phyloP scores from a whole-genome alignment of 495 filamentous ascomycete genomes.

The Penicillium coprophilum region DNA sequence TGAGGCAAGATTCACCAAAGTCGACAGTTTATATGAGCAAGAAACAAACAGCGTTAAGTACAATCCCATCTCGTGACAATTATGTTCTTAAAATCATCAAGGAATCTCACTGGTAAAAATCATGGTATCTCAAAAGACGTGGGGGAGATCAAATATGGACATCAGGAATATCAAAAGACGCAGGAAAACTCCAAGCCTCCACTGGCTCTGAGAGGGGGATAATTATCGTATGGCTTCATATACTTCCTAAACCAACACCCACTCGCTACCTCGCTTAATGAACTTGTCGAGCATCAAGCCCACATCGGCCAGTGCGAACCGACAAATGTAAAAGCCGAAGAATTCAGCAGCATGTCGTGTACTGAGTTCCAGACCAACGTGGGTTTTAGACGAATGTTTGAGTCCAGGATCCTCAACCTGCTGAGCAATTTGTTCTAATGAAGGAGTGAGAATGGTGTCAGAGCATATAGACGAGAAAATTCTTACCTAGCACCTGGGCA shows the following conservation, averaged over 20 bases:
- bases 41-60: slow-evolving; percentile 17
- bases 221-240: slow-evolving; percentile 15
- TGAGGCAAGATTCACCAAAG: not conserved
- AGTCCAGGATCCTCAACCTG: slow-evolving; percentile 93
- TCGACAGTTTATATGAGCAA: slow-evolving; percentile 14
- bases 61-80: slow-evolving; percentile 24
- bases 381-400: slow-evolving; percentile 76
- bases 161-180: slow-evolving; percentile 23
- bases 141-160: slow-evolving; percentile 23
- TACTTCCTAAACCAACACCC: slow-evolving; percentile 63
- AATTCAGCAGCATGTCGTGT: slow-evolving; percentile 95
- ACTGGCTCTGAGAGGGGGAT: not conserved
- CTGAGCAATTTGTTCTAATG: slow-evolving; percentile 92
- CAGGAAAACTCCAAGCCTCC: not conserved
- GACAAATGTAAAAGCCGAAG: slow-evolving; percentile 94
- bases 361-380: slow-evolving; percentile 90
- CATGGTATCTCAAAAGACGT: slow-evolving; percentile 40
- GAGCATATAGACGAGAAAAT: not conserved
- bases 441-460: slow-evolving; percentile 18
- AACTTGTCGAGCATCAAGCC: slow-evolving; percentile 91
- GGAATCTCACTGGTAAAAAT: slow-evolving; percentile 24
- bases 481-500: slow-evolving; percentile 87
- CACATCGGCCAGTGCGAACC: slow-evolving; percentile 86
- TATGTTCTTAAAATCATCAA: slow-evolving; percentile 33
- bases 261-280: slow-evolving; percentile 92